Evolutionary conservation across 176 grass and related monocot species (phyloP).

Genomic region (Zoysia japonica): DNA sequence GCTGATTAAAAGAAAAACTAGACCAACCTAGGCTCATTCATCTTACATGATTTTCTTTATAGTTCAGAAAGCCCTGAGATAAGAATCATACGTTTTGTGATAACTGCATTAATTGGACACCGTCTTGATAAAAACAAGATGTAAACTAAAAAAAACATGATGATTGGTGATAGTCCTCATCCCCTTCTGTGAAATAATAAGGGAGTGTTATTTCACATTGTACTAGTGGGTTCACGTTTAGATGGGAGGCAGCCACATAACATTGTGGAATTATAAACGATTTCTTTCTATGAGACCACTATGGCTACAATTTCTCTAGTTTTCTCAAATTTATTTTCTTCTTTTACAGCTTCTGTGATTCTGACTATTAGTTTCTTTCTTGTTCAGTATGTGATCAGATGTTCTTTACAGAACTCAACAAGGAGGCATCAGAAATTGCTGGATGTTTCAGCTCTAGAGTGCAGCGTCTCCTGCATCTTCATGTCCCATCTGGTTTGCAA

Average conservation of each 20-base stretch:
- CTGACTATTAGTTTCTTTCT: constrained; percentile 28
- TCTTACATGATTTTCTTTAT: neutral
- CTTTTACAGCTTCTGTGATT: constrained; percentile 11
- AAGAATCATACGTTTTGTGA: neutral
- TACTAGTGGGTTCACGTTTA: constrained; percentile 11
- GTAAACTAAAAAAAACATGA: constrained; percentile 17
- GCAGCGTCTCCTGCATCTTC: constrained; percentile 64
- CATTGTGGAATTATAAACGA: neutral
- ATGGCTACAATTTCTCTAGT: neutral
- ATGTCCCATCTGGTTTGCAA: constrained; percentile 68
- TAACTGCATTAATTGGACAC: neutral
- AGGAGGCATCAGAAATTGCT: constrained; percentile 74
- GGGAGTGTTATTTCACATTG: constrained; percentile 3
- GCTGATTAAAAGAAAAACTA: neutral
- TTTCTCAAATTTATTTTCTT: neutral
- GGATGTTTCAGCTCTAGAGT: constrained; percentile 80
- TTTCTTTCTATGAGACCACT: neutral
- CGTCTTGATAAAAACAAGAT: neutral
- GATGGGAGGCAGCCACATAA: neutral
- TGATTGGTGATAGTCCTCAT: constrained; percentile 12
- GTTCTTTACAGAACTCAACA: constrained; percentile 81
- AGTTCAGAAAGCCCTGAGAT: neutral
- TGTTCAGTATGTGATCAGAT: constrained; percentile 67
- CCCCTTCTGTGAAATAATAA: neutral
- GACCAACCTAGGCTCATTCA: too few relatives aligned